phyloP scores from a whole-genome alignment of 441 rosid genomes.

The Raphanus hybrid region DNA sequence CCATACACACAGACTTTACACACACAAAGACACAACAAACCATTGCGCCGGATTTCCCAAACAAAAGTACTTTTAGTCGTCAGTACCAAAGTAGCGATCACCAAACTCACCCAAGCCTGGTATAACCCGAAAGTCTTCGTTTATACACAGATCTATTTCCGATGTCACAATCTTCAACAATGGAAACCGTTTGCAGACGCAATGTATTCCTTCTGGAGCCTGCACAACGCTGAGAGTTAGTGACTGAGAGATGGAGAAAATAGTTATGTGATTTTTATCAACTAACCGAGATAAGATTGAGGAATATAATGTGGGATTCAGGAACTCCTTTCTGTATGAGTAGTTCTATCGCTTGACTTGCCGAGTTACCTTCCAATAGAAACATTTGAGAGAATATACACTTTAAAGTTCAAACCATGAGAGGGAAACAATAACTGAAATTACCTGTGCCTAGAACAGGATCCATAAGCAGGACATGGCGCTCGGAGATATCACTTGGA shows the following conservation, averaged over 20 bases:
- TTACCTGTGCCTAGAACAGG: constrained; percentile 95
- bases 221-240: constrained; percentile 31
- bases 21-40: constrained; percentile 22
- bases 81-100: constrained; percentile 96
- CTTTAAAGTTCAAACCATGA: neutral
- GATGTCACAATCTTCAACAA: constrained; percentile 90
- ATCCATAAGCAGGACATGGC: constrained; percentile 96
- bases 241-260: constrained; percentile 13
- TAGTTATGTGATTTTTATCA: neutral
- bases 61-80: constrained; percentile 52
- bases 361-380: constrained; percentile 78
- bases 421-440: neutral
- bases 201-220: constrained; percentile 98
- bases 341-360: constrained; percentile 90
- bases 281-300: constrained; percentile 91
- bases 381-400: constrained; percentile 2
- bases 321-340: constrained; percentile 96
- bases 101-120: constrained; percentile 99
- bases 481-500: constrained; percentile 94
- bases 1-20: neutral
- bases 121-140: constrained; percentile 88
- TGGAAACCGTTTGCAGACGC: constrained; percentile 87
- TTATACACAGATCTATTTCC: constrained; percentile 79
- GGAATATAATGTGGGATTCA: constrained; percentile 89
- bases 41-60: neutral